Evolutionary conservation across 169 alveolate genomes (phyloP).

Genomic region (Neospora caninum): DNA sequence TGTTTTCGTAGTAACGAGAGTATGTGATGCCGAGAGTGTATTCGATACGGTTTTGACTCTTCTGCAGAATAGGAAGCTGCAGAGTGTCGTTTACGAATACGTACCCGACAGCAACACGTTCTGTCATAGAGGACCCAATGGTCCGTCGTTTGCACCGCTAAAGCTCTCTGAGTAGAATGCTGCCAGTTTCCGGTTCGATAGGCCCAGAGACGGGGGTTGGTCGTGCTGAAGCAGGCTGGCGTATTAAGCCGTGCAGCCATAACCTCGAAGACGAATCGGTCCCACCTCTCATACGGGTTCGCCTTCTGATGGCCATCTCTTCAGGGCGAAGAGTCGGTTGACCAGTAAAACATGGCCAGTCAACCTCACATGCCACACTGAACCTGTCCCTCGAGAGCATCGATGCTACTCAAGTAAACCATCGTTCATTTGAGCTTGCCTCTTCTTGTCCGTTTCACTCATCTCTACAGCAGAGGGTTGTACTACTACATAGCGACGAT

Average conservation of each 20-base stretch:
- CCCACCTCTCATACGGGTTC: neutral
- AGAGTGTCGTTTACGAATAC: no score
- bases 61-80: no score
- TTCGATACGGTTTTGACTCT: no score
- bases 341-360: conserved; percentile 37
- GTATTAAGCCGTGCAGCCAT: neutral
- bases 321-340: neutral
- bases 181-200: neutral
- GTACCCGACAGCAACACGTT: no score
- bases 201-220: neutral
- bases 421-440: neutral
- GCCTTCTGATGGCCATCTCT: neutral
- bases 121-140: no score
- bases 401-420: neutral
- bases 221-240: neutral
- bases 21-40: no score
- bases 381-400: conserved; percentile 21
- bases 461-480: neutral
- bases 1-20: no score
- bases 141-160: no score
- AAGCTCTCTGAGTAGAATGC: neutral
- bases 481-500: neutral
- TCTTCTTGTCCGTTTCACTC: neutral
- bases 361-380: conserved; percentile 23
- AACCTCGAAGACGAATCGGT: neutral